Evolutionary conservation across 768 basidiomycete genomes (phyloP).

Genomic region (Xerocomellus chrysenteron): DNA sequence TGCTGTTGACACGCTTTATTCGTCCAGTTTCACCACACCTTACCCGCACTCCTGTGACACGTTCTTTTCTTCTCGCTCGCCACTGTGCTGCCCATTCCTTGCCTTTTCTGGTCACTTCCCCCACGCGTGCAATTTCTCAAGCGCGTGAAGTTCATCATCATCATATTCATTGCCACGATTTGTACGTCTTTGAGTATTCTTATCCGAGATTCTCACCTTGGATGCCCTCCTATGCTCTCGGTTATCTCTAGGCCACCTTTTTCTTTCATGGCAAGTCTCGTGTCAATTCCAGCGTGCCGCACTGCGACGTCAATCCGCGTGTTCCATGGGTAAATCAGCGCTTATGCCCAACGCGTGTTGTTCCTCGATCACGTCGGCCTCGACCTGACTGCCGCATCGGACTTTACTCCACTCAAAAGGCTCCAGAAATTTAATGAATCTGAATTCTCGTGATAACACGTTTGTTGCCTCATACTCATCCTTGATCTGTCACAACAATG

Average conservation of each 20-base stretch:
- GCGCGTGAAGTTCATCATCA: slow-evolving; percentile 30
- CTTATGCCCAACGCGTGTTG: slow-evolving; percentile 61
- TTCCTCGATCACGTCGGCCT: slow-evolving; percentile 65
- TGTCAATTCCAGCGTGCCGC: slow-evolving; percentile 29
- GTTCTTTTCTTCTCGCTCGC: slow-evolving; percentile 52
- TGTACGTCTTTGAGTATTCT: slow-evolving; percentile 34
- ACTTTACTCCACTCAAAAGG: slow-evolving; percentile 71
- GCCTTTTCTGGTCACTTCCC: slow-evolving; percentile 56
- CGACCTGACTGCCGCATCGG: slow-evolving; percentile 53
- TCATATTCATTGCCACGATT: slow-evolving; percentile 25
- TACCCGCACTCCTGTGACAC: slow-evolving; percentile 67
- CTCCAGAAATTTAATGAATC: slow-evolving; percentile 55
- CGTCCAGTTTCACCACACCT: slow-evolving; percentile 42
- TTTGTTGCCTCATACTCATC: slow-evolving; percentile 62
- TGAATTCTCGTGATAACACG: slow-evolving; percentile 70
- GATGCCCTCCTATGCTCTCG: slow-evolving; percentile 18
- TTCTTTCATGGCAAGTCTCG: slow-evolving; percentile 26
- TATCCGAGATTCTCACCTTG: slow-evolving; percentile 29
- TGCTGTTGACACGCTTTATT: slow-evolving; percentile 61
- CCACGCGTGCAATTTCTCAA: slow-evolving; percentile 28
- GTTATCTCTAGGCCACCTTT: slow-evolving; percentile 23
- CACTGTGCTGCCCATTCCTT: slow-evolving; percentile 52
- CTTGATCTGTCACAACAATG: slow-evolving; percentile 65
- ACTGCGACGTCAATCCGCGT: slow-evolving; percentile 33
- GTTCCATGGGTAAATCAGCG: slow-evolving; percentile 45